A percentile compares a stretch with the other conserved stretches of the same genome.
These are phyloP conservation scores for Epichloe glyceriae DNA, from an alignment of 2,329 filamentous ascomycete species.

Conservation along the genomic window DNA sequence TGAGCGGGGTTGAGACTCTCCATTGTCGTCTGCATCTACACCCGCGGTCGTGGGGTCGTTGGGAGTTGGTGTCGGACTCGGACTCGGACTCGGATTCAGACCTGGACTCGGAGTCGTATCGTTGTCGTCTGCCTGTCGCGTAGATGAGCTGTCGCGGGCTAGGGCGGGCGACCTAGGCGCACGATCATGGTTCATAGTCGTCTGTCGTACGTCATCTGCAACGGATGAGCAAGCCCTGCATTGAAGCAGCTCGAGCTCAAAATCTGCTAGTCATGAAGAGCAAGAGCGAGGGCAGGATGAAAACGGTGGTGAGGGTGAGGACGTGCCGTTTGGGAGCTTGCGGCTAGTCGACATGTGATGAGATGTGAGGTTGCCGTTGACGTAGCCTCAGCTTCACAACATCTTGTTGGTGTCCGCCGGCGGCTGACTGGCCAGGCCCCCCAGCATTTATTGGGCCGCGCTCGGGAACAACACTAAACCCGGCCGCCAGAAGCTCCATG, in stretches of 20 bases:
- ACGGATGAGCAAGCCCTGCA: slow-evolving; percentile 17
- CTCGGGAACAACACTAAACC: background rate
- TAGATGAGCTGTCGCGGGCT: slow-evolving; percentile 11
- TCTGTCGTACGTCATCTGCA: slow-evolving; percentile 19
- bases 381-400: background rate
- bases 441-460: background rate
- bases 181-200: slow-evolving; percentile 40
- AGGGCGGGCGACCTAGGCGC: slow-evolving; percentile 27
- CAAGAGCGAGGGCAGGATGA: slow-evolving; percentile 9
- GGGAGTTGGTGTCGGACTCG: slow-evolving; percentile 2
- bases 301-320: background rate
- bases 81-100: background rate
- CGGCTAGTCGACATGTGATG: background rate
- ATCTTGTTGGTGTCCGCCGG: background rate
- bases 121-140: background rate
- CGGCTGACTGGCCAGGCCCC: background rate
- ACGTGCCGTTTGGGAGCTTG: too few species aligned
- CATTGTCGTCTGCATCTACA: slow-evolving; percentile 4
- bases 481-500: too few species aligned
- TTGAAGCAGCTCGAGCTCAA: slow-evolving; percentile 15
- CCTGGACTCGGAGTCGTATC: background rate
- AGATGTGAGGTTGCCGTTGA: background rate
- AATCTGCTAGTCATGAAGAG: slow-evolving; percentile 12
- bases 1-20: slow-evolving; percentile 10
- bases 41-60: slow-evolving; percentile 1